A percentile compares a stretch with the other conserved stretches of the same genome.
Evolutionary conservation across 2,329 filamentous ascomycete genomes (phyloP).

Genomic region (Penicillium sp.): DNA sequence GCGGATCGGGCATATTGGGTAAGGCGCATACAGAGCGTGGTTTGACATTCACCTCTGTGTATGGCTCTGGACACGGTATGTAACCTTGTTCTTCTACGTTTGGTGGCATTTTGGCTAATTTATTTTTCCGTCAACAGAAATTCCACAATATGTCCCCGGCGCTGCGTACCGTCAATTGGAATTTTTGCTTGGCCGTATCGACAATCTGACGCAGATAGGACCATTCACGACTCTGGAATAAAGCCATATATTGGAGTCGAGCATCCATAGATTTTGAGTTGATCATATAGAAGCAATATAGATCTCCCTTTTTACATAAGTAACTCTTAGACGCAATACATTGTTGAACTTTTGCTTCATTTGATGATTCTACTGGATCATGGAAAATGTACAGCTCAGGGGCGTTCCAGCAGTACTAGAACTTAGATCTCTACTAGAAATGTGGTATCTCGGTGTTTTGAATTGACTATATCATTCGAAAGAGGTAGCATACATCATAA

Average conservation of each 20-base stretch:
- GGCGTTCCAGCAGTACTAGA: too few species aligned
- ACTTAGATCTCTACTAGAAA: too few species aligned
- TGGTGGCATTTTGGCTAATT: background rate
- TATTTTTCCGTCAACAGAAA: background rate
- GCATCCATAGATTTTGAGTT: background rate
- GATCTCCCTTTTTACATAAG: too few species aligned
- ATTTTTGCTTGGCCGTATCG: constrained; percentile 64
- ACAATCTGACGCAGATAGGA: constrained; percentile 5
- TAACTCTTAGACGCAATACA: too few species aligned
- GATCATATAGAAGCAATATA: background rate
- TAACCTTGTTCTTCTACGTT: background rate
- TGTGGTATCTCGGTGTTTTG: background rate
- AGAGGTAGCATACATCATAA: background rate
- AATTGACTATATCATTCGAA: background rate
- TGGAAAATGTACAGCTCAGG: too few species aligned
- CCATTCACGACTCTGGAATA: constrained; percentile 8
- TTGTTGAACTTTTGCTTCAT: too few species aligned
- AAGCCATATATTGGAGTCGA: background rate
- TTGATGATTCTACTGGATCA: background rate
- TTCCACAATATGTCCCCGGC: constrained; percentile 26
- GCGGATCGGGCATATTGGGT: constrained; percentile 65
- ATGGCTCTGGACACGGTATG: constrained; percentile 14
- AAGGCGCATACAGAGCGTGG: constrained; percentile 69
- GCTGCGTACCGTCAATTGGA: constrained; percentile 72
- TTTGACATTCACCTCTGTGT: constrained; percentile 14